These are phyloP conservation scores for Agrocybe praecox DNA, from an alignment of 768 basidiomycete genomes.

Conservation along the genomic window DNA sequence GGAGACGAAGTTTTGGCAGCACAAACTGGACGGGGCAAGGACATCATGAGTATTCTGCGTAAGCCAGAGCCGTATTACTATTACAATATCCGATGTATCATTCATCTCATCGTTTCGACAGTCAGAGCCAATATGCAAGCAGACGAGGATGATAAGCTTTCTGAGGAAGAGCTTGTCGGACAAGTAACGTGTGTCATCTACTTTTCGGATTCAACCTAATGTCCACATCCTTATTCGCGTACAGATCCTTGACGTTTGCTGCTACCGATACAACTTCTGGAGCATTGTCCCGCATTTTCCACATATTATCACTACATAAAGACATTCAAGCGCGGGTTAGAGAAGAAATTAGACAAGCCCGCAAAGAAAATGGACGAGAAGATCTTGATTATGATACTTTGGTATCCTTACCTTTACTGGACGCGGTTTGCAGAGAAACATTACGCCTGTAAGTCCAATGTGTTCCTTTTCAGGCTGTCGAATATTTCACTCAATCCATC, in stretches of 20 bases:
- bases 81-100: not conserved
- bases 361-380: conserved; percentile 16
- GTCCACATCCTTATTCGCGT: not conserved
- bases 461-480: not conserved
- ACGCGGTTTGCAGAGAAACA: conserved; percentile 43
- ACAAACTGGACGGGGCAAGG: conserved; percentile 40
- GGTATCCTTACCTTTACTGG: conserved; percentile 36
- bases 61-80: conserved; percentile 15
- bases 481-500: not conserved
- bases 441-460: conserved; percentile 31
- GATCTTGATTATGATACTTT: conserved; percentile 40
- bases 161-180: conserved; percentile 35
- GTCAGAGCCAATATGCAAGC: conserved; percentile 39
- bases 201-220: not conserved
- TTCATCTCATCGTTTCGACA: conserved; percentile 8
- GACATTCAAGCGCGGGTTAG: conserved; percentile 40
- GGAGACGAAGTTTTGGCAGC: conserved; percentile 32
- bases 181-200: conserved; percentile 29
- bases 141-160: conserved; percentile 29
- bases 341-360: conserved; percentile 33
- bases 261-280: conserved; percentile 45
- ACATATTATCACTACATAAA: conserved; percentile 32
- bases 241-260: conserved; percentile 39
- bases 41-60: conserved; percentile 50
- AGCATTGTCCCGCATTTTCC: conserved; percentile 34